Base-by-base conservation (phyloP, 2,329 filamentous ascomycete genomes). In the Microsporum audouinii region DNA sequence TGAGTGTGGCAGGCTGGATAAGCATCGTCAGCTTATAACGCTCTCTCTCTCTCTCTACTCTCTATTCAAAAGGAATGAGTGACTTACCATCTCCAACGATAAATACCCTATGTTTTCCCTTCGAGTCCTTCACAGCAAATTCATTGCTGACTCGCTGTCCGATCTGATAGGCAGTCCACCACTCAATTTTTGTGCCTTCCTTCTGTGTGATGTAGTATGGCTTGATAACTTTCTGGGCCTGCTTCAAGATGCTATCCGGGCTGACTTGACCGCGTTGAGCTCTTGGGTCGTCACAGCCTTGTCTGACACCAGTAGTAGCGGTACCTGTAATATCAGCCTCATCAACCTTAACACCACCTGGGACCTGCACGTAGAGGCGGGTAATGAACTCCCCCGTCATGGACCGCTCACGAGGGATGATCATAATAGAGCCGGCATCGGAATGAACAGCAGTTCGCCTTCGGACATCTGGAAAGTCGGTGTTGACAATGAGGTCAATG, bases 401-500 rank as follows among this genome's bases (percentile, higher is more conserved):
- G 60, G 82, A 79, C 1, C 78, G 78, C 70, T 89, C 87, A 29
- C 87, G 80, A 0, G 88, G 88, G 61, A 92, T 91, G 3, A 91
- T 85, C 83, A 91, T 88, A 68, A 91, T 85, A 17, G 87, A 89
- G 1, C 88, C 88, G 61, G 86, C 78, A 53, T 83, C 79, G 2
- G 87, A 89, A 71, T 90, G 88, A 63, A 91, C 88, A 0, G 86
- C 88, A 67, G 85, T 88, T 77, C 88, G 87, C 79, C 87, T 86
- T 79, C 88, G 86, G 67, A 91, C 88, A 69, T 92, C 88, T 0
- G 88, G 87, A 65, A 90, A 90, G 67, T 89, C 80, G 0, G 87
- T 89, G 68, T 83, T 78, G 27, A 88, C 83, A 1, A 89, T 84
- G 38, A 87, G 81, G 67, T 90, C 87, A 77, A 89, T 87, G 23